These are phyloP conservation scores for Agrocybe praecox DNA, from an alignment of 768 basidiomycete genomes.

Conservation along the genomic window DNA sequence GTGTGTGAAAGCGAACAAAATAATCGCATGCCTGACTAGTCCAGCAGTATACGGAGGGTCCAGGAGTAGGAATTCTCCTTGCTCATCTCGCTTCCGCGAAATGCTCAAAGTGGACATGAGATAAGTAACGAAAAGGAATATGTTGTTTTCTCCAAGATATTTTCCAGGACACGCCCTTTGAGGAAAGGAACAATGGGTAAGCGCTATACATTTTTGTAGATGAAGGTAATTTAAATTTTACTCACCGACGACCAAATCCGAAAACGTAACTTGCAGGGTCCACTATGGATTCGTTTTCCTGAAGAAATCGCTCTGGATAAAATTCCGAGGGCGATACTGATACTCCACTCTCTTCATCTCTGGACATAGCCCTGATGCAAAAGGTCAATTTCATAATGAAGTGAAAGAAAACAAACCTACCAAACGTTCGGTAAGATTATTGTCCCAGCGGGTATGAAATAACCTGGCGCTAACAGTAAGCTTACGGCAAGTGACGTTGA, in stretches of 20 bases:
- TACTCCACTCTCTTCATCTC: background rate
- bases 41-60: background rate
- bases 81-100: background rate
- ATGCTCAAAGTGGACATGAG: background rate
- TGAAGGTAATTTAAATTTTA: too few relatives aligned
- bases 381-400: background rate
- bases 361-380: background rate
- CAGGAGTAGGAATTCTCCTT: background rate
- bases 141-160: conserved; percentile 37
- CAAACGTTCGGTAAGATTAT: conserved; percentile 9
- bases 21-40: background rate
- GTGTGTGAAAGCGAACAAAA: too few relatives aligned
- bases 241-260: background rate
- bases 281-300: background rate
- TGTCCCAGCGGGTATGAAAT: conserved; percentile 11
- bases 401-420: background rate
- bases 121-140: conserved; percentile 42
- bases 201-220: too few relatives aligned
- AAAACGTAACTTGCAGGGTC: background rate
- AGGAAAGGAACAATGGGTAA: background rate
- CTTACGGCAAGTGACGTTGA: background rate
- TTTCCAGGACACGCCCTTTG: conserved; percentile 41
- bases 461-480: conserved; percentile 3
- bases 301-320: background rate
- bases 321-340: background rate